A percentile compares a stretch with the other conserved stretches of the same genome.
Evolutionary conservation across 176 grass and related monocot genomes (phyloP).

Genomic region (Oryza australiensis): DNA sequence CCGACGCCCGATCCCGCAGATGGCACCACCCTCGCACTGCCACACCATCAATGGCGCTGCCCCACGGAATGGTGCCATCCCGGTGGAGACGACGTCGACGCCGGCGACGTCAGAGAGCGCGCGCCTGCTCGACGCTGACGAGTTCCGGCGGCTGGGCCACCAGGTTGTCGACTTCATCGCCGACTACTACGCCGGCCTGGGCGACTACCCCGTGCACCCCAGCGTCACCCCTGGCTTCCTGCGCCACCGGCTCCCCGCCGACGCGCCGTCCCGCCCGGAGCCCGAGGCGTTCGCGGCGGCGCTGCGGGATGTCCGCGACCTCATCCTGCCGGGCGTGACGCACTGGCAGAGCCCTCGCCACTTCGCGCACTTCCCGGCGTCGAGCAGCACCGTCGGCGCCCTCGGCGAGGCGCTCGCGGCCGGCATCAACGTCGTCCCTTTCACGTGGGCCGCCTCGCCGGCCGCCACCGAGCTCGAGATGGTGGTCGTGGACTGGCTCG

Average conservation of each 20-base stretch:
- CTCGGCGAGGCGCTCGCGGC: constrained; percentile 38
- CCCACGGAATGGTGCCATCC: background rate
- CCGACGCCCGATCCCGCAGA: background rate
- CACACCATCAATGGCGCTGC: background rate
- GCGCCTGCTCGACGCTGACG: constrained; percentile 39
- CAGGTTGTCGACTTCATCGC: constrained; percentile 58
- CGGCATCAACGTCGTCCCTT: constrained; percentile 43
- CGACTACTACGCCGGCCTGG: constrained; percentile 52
- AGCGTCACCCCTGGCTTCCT: background rate
- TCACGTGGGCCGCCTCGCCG: constrained; percentile 58
- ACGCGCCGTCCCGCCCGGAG: constrained; percentile 6
- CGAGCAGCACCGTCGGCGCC: constrained; percentile 19
- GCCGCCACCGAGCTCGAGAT: constrained; percentile 66
- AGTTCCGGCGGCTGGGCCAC: constrained; percentile 39
- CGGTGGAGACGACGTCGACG: background rate
- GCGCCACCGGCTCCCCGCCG: constrained; percentile 34
- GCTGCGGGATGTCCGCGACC: constrained; percentile 13
- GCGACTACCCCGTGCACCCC: constrained; percentile 48
- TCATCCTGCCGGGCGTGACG: constrained; percentile 39
- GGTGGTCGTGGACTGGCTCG: constrained; percentile 61
- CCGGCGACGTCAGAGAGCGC: background rate
- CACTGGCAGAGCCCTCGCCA: constrained; percentile 51
- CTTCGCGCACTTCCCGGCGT: constrained; percentile 36
- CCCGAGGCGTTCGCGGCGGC: constrained; percentile 22
- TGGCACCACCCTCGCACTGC: constrained; percentile 37